A percentile compares a stretch with the other conserved stretches of the same genome.
phyloP scores from a whole-genome alignment of 73 alveolate species.

The Uronychia setigera region DNA sequence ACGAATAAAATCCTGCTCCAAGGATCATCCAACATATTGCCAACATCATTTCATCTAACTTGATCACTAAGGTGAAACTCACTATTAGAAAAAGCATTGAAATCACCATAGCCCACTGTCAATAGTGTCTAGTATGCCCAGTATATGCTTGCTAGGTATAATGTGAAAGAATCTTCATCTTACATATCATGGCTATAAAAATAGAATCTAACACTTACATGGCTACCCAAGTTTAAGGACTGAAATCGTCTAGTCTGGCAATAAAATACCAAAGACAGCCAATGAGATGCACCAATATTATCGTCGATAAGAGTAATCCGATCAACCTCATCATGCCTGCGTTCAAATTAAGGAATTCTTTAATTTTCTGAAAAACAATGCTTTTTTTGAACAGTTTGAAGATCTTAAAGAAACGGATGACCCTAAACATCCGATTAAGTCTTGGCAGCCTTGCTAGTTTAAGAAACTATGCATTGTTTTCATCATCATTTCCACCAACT shows the following conservation, averaged over 20 bases:
- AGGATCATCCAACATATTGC: conserved; percentile 4
- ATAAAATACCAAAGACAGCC: conserved; percentile 26
- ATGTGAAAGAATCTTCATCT: conserved; percentile 4
- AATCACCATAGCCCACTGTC: conserved; percentile 47
- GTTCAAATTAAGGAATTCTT: conserved; percentile 1
- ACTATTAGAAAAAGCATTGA: conserved; percentile 12
- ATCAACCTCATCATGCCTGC: conserved; percentile 17
- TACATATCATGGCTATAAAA: neutral
- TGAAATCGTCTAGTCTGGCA: conserved; percentile 22
- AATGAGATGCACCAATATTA: conserved; percentile 27
- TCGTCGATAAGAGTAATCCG: neutral
- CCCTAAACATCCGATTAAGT: conserved; percentile 9
- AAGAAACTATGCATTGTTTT: neutral
- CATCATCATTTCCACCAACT: neutral
- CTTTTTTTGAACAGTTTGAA: neutral
- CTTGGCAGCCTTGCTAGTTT: conserved; percentile 30
- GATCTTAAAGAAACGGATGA: conserved; percentile 6
- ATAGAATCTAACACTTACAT: conserved; percentile 20
- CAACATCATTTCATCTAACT: neutral
- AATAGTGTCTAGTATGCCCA: conserved; percentile 15
- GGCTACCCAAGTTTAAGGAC: conserved; percentile 33
- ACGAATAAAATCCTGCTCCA: conserved; percentile 13
- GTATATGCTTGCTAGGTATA: conserved; percentile 20
- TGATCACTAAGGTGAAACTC: neutral
- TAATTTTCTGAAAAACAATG: neutral